phyloP scores from a whole-genome alignment of 306 rosid genomes.

The Cicer yamashitae region DNA sequence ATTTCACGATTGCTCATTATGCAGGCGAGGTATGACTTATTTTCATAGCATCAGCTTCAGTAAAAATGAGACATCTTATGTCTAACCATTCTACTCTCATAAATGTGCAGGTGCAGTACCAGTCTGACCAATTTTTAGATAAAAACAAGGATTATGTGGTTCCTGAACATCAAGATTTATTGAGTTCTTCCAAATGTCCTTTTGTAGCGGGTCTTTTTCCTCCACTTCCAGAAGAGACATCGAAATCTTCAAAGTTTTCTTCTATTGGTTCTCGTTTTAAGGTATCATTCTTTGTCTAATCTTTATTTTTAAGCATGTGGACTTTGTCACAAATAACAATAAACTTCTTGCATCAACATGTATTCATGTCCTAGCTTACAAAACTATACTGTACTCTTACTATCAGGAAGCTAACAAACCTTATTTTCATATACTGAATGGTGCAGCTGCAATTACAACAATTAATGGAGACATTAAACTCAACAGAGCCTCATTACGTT shows the following conservation, averaged over 20 bases:
- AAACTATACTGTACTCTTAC: constrained; percentile 37
- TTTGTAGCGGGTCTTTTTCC: constrained; percentile 99
- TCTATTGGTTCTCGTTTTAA: constrained; percentile 98
- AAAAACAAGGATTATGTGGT: constrained; percentile 99
- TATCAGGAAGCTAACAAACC: constrained; percentile 46
- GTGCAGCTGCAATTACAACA: constrained; percentile 92
- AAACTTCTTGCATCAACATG: constrained; percentile 38
- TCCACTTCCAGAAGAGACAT: constrained; percentile 83
- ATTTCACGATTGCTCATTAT: constrained; percentile 87
- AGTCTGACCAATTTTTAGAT: constrained; percentile 94
- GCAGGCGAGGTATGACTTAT: constrained; percentile 89
- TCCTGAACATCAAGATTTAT: constrained; percentile 95
- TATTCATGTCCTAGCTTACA: constrained; percentile 34
- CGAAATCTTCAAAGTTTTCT: constrained; percentile 96
- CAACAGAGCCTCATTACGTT: constrained; percentile 95
- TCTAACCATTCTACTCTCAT: constrained; percentile 41
- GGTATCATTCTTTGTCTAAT: constrained; percentile 54
- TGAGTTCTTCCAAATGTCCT: constrained; percentile 83
- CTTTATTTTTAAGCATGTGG: constrained; percentile 18
- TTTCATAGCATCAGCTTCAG: constrained; percentile 38
- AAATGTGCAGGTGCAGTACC: constrained; percentile 81
- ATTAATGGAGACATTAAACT: constrained; percentile 90
- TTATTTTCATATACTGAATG: constrained; percentile 45
- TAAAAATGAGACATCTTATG: constrained; percentile 28
- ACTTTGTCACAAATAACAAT: constrained; percentile 26